These are phyloP conservation scores for Hymenoscyphus linearis DNA, from an alignment of 2,329 filamentous ascomycete species.

Conservation along the genomic window DNA sequence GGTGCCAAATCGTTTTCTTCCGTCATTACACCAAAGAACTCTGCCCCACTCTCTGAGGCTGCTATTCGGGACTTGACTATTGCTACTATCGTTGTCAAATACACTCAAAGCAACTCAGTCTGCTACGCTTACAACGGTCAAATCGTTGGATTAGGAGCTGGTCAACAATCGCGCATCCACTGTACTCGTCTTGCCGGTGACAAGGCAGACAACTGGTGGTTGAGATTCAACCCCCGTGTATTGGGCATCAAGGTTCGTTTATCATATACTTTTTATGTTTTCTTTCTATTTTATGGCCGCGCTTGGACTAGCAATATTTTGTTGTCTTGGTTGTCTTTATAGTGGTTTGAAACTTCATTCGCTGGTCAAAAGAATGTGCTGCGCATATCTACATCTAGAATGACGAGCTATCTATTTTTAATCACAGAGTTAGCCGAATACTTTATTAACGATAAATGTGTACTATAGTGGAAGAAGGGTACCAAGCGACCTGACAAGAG, in stretches of 20 bases:
- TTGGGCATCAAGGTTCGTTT: slow-evolving; percentile 61
- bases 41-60: slow-evolving; percentile 64
- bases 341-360: too few species aligned
- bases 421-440: not conserved
- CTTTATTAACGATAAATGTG: not conserved
- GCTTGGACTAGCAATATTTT: too few species aligned
- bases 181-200: slow-evolving; percentile 96
- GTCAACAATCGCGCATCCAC: slow-evolving; percentile 96
- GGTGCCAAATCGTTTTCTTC: slow-evolving; percentile 78
- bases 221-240: slow-evolving; percentile 91
- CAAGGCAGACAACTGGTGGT: slow-evolving; percentile 99
- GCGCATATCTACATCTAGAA: not conserved
- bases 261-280: not conserved
- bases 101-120: slow-evolving; percentile 98
- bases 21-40: slow-evolving; percentile 81
- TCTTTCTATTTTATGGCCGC: not conserved
- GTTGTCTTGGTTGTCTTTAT: too few species aligned
- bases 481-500: slow-evolving; percentile 96
- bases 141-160: slow-evolving; percentile 87
- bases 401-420: not conserved
- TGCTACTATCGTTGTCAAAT: slow-evolving; percentile 95
- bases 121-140: slow-evolving; percentile 95
- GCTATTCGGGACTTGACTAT: slow-evolving; percentile 88
- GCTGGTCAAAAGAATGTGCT: too few species aligned
- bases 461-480: slow-evolving; percentile 77